Evolutionary conservation across 371 early-diverging fungal species (phyloP), one percentile per base, ranked within the genome.

Genomic region (Apophysomyces elegans): DNA sequence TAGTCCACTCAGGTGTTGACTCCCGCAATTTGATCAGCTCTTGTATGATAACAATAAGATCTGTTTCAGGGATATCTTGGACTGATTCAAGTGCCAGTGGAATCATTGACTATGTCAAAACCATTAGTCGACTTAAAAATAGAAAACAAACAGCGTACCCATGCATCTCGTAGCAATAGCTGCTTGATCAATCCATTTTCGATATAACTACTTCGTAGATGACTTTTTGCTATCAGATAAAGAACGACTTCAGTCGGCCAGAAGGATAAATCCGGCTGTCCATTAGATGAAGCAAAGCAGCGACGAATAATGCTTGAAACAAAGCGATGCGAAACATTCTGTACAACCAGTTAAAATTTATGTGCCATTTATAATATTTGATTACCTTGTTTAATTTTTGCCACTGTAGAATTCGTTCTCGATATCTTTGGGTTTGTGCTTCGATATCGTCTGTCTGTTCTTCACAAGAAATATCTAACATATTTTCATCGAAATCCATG

Each of bases 21-120:
- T 65, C 62, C 14, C 46, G 46, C 32, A 68, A 41, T 26, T 59
- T 47, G 18, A 73, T 56, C 38, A 74, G 58, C n/a, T 71, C 71
- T 61, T 70, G 72, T 63, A 88, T 67, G 39, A 86, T 66, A 36
- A 68, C 56, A 21, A 88, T 69, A 45, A 86, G 67, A 54, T 86
- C 86, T 44, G 65, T 66, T 72, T 88, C 89, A 26, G 89, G 86
- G 45, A 88, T 81, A 79, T 88, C 89, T 12, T 76, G 58, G 12
- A 87, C 72, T n/a, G 70, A 71, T 62, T 75, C 79, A 39, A 88
- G 71, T 7, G 82, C 80, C 60, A 84, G 44, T 61, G 84, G 79
- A 11, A 88, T 50, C 37, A 88, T 57, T 1, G 75, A 64, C 73
- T 71, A 61, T 11, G 9, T 21, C 8, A 6, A 9, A 9, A 4